A percentile compares a stretch with the other conserved stretches of the same genome.
Conservation (phyloP, 1,284 basidiomycete species). For the Apiotrichum mycotoxinovorans region DNA sequence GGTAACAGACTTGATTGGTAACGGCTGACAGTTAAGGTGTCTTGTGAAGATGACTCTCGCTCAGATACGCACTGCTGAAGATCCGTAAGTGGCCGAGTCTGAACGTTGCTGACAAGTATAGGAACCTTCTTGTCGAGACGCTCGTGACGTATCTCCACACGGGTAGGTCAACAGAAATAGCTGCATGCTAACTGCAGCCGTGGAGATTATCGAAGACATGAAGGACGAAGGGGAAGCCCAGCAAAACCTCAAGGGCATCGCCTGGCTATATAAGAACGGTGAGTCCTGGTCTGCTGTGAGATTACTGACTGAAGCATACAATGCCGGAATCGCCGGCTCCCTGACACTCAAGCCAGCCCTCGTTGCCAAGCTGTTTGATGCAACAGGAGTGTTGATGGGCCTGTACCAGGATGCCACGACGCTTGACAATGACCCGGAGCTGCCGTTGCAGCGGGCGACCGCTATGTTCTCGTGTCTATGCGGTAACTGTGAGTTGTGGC, state of each 20-base stretch:
- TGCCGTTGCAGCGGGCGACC: conserved; percentile 3
- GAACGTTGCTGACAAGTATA: background rate
- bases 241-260: conserved; percentile 11
- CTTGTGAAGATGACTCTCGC: conserved; percentile 6
- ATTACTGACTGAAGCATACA: conserved; percentile 6
- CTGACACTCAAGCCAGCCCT: background rate
- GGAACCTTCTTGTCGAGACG: background rate
- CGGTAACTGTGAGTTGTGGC: conserved; percentile 4
- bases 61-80: background rate
- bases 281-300: background rate
- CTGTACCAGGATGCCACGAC: background rate
- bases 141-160: background rate
- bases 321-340: conserved; percentile 4
- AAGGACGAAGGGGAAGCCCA: background rate
- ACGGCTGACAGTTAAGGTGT: background rate
- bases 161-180: background rate
- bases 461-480: conserved; percentile 10
- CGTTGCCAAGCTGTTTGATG: conserved; percentile 6
- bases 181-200: background rate
- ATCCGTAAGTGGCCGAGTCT: background rate
- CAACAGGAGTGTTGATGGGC: conserved; percentile 3
- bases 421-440: conserved; percentile 12
- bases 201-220: conserved; percentile 1
- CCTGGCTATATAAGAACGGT: conserved; percentile 19
- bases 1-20: background rate